Percentiles rank a stretch among this genome's conserved stretches.
These are phyloP conservation scores for Sphaceloma murrayae DNA, from an alignment of 2,329 filamentous ascomycete genomes.

Conservation along the genomic window DNA sequence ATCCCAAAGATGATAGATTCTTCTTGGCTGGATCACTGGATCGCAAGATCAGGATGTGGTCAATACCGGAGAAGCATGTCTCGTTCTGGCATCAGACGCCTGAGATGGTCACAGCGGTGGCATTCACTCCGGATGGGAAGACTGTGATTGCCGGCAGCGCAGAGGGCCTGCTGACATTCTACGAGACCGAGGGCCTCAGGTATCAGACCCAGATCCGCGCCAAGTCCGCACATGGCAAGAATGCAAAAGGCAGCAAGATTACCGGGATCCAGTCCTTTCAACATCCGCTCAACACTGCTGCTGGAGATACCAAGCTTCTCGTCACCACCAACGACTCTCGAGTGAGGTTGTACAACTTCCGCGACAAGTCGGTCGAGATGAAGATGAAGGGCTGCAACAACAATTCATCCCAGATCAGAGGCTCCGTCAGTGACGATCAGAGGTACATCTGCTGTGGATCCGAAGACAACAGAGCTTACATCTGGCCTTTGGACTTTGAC, in stretches of 20 bases:
- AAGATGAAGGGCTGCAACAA: constrained; percentile 93
- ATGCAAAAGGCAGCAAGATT: constrained; percentile 94
- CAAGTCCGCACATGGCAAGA: constrained; percentile 83
- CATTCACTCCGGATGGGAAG: constrained; percentile 86
- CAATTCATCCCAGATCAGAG: constrained; percentile 78
- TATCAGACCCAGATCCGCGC: constrained; percentile 80
- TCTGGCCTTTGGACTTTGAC: constrained; percentile 62
- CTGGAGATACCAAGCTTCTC: constrained; percentile 68
- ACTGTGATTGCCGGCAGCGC: constrained; percentile 81
- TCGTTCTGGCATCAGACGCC: constrained; percentile 68
- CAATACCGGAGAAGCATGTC: constrained; percentile 90
- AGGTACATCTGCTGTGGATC: constrained; percentile 84
- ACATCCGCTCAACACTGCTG: constrained; percentile 47
- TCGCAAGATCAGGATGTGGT: constrained; percentile 82
- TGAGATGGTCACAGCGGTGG: constrained; percentile 87
- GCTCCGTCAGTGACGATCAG: constrained; percentile 77
- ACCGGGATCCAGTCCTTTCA: constrained; percentile 76
- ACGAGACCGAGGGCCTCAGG: constrained; percentile 84
- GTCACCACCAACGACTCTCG: constrained; percentile 94
- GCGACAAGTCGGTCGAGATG: constrained; percentile 72
- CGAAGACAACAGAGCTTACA: constrained; percentile 80
- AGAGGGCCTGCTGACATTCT: constrained; percentile 78
- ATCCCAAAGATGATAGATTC: constrained; percentile 90
- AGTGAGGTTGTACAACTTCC: constrained; percentile 78
- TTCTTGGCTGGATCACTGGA: constrained; percentile 92